Base-by-base conservation (phyloP, 1,284 basidiomycete genomes). In the Athelia psychrophila region DNA sequence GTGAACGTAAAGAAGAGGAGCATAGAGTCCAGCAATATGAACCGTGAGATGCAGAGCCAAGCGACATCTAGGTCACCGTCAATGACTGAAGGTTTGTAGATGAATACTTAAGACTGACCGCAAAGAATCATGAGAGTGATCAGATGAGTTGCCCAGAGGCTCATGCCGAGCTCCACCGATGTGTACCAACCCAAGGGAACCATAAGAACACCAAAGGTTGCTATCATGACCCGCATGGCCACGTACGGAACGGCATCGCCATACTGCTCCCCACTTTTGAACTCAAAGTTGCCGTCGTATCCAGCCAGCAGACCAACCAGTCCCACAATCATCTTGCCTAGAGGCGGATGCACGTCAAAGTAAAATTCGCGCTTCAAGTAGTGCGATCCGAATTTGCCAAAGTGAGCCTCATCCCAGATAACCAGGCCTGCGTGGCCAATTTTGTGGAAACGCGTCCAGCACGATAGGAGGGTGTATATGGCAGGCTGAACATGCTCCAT, bases 381-480 rank as follows among this genome's bases (percentile, higher is more conserved):
- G 72, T 97, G 91, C 23, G 93, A 93, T 51, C 93, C 94, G 70
- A 97, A 97, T 72, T 97, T 97, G 61, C 95, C 94, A 71, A 97
- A 97, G 71, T 97, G 94, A n/a, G 94, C 94, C 76, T 98, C 97
- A 70, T 99, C 97, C 96, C 97, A 99, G 53, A 98, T 86, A 69
- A 99, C 96, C 58, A 82, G 70, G 62, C 89, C 82, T 49, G 91
- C 81, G 52, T 85, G 81, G n/a, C 96, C 96, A 54, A 99, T 99
- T 58, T 87, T 83, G 78, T 95, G 92, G 70, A 93, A 95, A 35
- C 96, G 88, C 8, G 96, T 98, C 80, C 91, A 90, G 75, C 96
- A 94, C 24, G 93, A 86, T 53, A 98, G 83, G 42, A 97, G 79
- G 27, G 95, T 97, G 75, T 99, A 99, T 50, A 95, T 75, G 51